phyloP scores from a whole-genome alignment of 192 early-diverging fungal genomes.

The Coemansia biformis region DNA sequence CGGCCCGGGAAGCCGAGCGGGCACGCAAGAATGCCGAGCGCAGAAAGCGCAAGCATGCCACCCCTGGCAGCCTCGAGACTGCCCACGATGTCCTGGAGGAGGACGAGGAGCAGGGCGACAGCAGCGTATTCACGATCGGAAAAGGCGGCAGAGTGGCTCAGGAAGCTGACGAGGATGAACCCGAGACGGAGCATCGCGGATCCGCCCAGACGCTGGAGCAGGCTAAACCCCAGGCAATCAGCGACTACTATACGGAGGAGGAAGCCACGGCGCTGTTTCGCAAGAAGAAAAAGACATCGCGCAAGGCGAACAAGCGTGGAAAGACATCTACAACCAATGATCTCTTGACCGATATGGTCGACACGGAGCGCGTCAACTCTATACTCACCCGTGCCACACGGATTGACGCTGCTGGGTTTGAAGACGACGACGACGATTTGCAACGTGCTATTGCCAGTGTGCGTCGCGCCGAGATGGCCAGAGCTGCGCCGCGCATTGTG shows the following conservation, averaged over 20 bases:
- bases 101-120: conserved; percentile 51
- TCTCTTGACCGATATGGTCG: conserved; percentile 9
- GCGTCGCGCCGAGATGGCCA: conserved; percentile 49
- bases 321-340: conserved; percentile 14
- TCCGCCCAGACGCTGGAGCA: conserved; percentile 1
- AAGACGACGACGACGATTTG: conserved; percentile 94
- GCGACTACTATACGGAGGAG: conserved; percentile 88
- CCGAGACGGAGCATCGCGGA: conserved; percentile 16
- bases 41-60: conserved; percentile 56
- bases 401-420: conserved; percentile 56
- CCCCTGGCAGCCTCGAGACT: conserved; percentile 9
- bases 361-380: conserved; percentile 19
- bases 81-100: conserved; percentile 69
- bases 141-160: not conserved
- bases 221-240: conserved; percentile 17
- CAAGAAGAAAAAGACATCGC: conserved; percentile 55
- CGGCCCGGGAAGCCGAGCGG: conserved; percentile 65
- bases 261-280: conserved; percentile 73
- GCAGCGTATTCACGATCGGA: not conserved
- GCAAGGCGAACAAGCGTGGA: conserved; percentile 40
- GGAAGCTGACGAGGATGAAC: conserved; percentile 68
- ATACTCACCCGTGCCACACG: conserved; percentile 6
- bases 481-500: not conserved
- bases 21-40: conserved; percentile 68
- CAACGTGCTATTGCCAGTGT: conserved; percentile 76